Percentiles rank a stretch among this genome's conserved stretches.
Evolutionary conservation across 2,329 filamentous ascomycete species (phyloP).

Genomic region (Eurotiales sp.): DNA sequence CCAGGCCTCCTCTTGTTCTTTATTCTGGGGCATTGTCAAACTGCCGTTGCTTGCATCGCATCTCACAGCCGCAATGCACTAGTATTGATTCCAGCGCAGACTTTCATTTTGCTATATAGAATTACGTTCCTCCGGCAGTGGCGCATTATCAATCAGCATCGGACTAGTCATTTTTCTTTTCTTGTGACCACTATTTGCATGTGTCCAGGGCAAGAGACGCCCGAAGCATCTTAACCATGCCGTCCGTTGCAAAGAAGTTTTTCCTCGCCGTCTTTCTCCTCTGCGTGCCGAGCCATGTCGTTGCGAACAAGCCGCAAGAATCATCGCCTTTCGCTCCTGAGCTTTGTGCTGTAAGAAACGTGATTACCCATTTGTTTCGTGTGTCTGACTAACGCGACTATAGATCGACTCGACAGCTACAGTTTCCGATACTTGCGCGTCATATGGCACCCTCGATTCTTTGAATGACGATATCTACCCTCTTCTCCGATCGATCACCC

Average conservation of each 20-base stretch:
- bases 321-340: slow-evolving; percentile 36
- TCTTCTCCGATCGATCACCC: slow-evolving; percentile 73
- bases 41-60: neutral
- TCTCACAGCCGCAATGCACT: neutral
- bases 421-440: slow-evolving; percentile 90
- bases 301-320: slow-evolving; percentile 35
- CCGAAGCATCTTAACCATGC: slow-evolving; percentile 38
- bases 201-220: neutral
- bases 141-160: neutral
- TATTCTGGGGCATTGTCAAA: too few species aligned
- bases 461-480: slow-evolving; percentile 76
- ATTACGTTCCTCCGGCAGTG: neutral
- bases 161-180: neutral
- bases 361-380: neutral
- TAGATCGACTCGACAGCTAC: slow-evolving; percentile 86
- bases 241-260: slow-evolving; percentile 53
- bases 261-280: slow-evolving; percentile 61
- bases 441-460: slow-evolving; percentile 82
- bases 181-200: neutral
- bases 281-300: slow-evolving; percentile 48
- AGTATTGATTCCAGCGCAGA: too few species aligned
- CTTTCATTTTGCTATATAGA: neutral
- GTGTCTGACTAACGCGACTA: slow-evolving; percentile 10
- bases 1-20: neutral
- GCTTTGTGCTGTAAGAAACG: slow-evolving; percentile 55